These are phyloP conservation scores for Pyrenula massariospora DNA, from an alignment of 495 filamentous ascomycete genomes.

Conservation along the genomic window DNA sequence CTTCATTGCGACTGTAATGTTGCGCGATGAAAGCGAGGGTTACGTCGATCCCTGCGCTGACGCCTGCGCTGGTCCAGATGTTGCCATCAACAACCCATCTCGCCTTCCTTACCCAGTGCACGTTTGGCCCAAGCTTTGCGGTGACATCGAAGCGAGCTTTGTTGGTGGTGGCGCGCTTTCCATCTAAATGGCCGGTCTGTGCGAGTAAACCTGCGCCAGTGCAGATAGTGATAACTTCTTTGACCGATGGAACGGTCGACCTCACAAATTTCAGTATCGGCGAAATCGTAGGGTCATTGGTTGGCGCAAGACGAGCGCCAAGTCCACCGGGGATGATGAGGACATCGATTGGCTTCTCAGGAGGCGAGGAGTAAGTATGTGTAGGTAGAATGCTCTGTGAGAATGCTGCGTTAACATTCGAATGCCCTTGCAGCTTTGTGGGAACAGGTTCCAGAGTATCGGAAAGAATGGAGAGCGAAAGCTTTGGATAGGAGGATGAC, in stretches of 20 bases:
- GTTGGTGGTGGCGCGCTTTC: conserved; percentile 43
- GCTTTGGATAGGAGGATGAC: conserved; percentile 19
- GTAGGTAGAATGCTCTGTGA: conserved; percentile 43
- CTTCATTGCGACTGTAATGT: not conserved
- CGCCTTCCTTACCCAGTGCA: conserved; percentile 48
- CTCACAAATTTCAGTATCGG: conserved; percentile 33
- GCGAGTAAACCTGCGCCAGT: conserved; percentile 44
- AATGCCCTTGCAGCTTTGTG: conserved; percentile 14
- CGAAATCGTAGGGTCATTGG: conserved; percentile 9
- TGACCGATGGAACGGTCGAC: conserved; percentile 24
- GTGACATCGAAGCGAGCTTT: conserved; percentile 13
- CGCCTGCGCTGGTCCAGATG: conserved; percentile 52
- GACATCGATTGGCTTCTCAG: conserved; percentile 39
- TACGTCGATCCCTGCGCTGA: conserved; percentile 57
- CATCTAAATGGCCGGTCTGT: conserved; percentile 44
- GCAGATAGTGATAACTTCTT: conserved; percentile 53
- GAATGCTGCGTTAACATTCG: conserved; percentile 10
- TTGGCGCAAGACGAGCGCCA: conserved; percentile 30
- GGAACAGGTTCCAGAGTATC: conserved; percentile 38
- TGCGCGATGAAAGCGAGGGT: conserved; percentile 10
- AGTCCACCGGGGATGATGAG: conserved; percentile 55
- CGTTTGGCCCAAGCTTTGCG: conserved; percentile 21
- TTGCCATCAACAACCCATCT: conserved; percentile 58
- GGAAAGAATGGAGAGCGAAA: conserved; percentile 37
- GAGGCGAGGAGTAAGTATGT: conserved; percentile 38